Percentiles rank a stretch among this genome's conserved stretches.
These are phyloP conservation scores for Leccinum obscurum DNA, from an alignment of 768 basidiomycete genomes.

Conservation along the genomic window DNA sequence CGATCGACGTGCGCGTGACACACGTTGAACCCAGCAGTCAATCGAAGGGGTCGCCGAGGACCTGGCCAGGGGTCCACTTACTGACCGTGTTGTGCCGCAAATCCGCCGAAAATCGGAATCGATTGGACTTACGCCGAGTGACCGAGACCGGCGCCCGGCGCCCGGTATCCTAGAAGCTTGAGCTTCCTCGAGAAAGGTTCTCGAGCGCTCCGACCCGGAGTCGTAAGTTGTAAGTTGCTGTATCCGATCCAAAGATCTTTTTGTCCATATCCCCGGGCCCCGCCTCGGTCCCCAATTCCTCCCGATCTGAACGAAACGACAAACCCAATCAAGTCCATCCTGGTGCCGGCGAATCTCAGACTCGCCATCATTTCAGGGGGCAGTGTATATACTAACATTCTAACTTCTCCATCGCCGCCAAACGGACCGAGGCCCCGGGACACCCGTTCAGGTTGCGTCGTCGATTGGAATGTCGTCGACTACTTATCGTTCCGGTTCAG, in stretches of 20 bases:
- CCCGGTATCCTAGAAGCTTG: not conserved
- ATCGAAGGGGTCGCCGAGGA: not conserved
- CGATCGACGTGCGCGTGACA: not conserved
- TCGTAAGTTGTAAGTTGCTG: not conserved
- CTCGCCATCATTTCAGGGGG: not conserved
- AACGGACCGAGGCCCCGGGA: not conserved
- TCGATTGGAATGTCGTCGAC: no score
- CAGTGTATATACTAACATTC: not conserved
- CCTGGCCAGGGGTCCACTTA: not conserved
- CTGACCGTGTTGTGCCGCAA: not conserved
- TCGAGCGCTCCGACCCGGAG: not conserved
- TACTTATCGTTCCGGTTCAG: no score
- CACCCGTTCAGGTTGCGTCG: not conserved
- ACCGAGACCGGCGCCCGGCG: no score
- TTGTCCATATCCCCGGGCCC: not conserved
- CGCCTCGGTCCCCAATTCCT: not conserved
- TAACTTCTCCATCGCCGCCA: not conserved
- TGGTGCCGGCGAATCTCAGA: not conserved
- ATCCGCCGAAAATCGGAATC: not conserved
- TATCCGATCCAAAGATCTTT: not conserved
- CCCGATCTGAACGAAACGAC: not conserved
- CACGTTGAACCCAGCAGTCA: slow-evolving; percentile 1
- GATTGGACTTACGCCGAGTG: not conserved
- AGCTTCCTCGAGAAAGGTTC: not conserved
- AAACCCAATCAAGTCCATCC: not conserved